Evolutionary conservation across 495 filamentous ascomycete genomes (phyloP).

Genomic region (Aspergillus cavernicola): DNA sequence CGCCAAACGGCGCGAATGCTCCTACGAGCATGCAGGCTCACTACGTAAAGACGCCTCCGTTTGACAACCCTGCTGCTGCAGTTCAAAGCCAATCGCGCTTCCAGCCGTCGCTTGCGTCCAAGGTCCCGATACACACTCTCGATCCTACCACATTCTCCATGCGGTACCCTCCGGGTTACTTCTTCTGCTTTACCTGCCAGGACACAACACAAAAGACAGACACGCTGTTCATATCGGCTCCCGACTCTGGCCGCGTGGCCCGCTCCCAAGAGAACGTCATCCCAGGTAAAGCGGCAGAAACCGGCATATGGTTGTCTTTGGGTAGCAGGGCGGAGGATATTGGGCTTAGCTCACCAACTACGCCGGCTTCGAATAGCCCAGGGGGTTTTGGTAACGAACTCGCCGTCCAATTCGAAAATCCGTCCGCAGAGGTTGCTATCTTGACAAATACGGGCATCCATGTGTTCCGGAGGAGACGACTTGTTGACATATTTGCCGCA

Average conservation of each 20-base stretch:
- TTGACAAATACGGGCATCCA: constrained; percentile 88
- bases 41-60: constrained; percentile 88
- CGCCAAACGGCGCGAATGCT: constrained; percentile 52
- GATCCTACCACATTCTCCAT: constrained; percentile 52
- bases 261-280: constrained; percentile 50
- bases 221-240: constrained; percentile 75
- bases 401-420: constrained; percentile 85
- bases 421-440: constrained; percentile 77
- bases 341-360: constrained; percentile 66
- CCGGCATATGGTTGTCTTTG: constrained; percentile 69
- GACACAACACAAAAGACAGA: constrained; percentile 51
- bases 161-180: constrained; percentile 84
- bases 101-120: constrained; percentile 26
- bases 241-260: constrained; percentile 78
- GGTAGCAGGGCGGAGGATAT: constrained; percentile 69
- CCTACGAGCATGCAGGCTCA: constrained; percentile 97
- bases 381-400: constrained; percentile 91
- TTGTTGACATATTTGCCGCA: constrained; percentile 90
- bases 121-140: constrained; percentile 42
- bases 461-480: constrained; percentile 71
- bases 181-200: constrained; percentile 72
- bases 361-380: constrained; percentile 63
- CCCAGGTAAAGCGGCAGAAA: constrained; percentile 57
- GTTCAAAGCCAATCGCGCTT: constrained; percentile 27
- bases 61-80: constrained; percentile 32